Evolutionary conservation across 177 flowering plant species (phyloP), one percentile per base, ranked within the genome.

Genomic region (Vitis hybrid): DNA sequence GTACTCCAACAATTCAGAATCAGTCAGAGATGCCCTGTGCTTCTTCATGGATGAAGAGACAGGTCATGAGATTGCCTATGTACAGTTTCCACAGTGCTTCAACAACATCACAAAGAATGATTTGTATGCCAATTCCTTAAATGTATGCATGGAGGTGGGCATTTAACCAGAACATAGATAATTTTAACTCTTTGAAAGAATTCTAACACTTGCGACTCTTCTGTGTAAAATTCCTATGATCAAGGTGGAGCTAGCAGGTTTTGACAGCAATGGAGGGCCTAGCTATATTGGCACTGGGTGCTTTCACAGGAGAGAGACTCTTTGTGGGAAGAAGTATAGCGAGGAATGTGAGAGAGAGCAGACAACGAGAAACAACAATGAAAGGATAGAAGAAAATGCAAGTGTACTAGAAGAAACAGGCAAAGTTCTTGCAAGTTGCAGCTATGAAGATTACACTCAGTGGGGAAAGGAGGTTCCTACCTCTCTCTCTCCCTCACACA

Each of bases 201-300:
- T 7, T 38, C 47, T 38, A 5, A 38, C 47, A 5, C 9, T 38
- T 38, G 8, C 3, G 5, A 2, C 2, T 52, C 31, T 18, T 49
- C 11, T 6, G 24, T 14, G 15, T 18, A 59, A 54, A 61, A 4
- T 24, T 12, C 62, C 8, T 12, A 1, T 64, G 7, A 24, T 70
- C 64, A 68, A 83, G 84, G 64, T 81, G 61, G 87, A 83, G 17
- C 20, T 71, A 20, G 14, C 65, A 0, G 87, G 85, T n/a, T 1
- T 71, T 2, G 84, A 83, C 70, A 81, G 61, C 19, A 62, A 52
- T 31, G 80, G 83, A 24, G 87, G 87, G 12, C 72, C 87, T 7
- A 52, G 69, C 8, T 83, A 79, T 53, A 55, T 68, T 57, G 87
- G 85, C 8, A 79, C 78, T 11, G 84, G 87, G 24, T 83, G 83